Base-by-base conservation (phyloP, 2,329 filamentous ascomycete genomes). In the Pseudogymnoascus sp. region DNA sequence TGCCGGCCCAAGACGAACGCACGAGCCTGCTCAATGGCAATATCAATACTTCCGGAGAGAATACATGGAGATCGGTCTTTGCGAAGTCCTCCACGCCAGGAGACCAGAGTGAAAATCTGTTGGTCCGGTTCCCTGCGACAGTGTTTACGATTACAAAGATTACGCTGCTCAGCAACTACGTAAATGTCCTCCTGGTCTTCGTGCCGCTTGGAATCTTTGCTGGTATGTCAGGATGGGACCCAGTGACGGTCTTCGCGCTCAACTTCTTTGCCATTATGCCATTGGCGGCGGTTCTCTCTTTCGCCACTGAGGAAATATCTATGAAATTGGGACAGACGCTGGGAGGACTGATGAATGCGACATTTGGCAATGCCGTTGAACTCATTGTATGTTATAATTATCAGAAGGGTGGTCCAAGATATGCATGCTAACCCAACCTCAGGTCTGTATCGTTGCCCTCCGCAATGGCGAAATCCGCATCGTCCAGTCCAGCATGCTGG, bases 401-500 rank as follows among this genome's bases (percentile, higher is more conserved):
- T 68, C 31, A 67, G 21, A 18, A 57, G 4, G 10, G n/a, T 4
- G 12, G 5, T 34, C 29, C 5, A 11, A 57, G 11, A 57, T 57
- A 57, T 34, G 10, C 42, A 42, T 36, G 40, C 59, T 61, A 26
- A 61, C 34, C 29, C n/a, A 23, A 26, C 37, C 6, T 7, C 72
- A 93, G 90, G 90, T 96, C 73, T 96, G 91, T 74, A 93, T 97
- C 69, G 89, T 97, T 67, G 95, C 95, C 16, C 83, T 99, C 54
- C 85, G 81, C 68, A 86, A 95, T 70, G 86, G 86, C 67, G 89
- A 97, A 77, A 96, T 97, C 73, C 87, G 93, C 71, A 93, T 97
- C 68, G 93, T 97, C n/a, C 95, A 97, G 78, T 89, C 93, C 18
- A 96, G 91, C 67, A 97, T 97, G 93, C 86, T 97, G 36, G 93